A percentile compares a stretch with the other conserved stretches of the same genome.
Conservation (phyloP, 768 basidiomycete genomes). For the Steccherinum ochraceum region DNA sequence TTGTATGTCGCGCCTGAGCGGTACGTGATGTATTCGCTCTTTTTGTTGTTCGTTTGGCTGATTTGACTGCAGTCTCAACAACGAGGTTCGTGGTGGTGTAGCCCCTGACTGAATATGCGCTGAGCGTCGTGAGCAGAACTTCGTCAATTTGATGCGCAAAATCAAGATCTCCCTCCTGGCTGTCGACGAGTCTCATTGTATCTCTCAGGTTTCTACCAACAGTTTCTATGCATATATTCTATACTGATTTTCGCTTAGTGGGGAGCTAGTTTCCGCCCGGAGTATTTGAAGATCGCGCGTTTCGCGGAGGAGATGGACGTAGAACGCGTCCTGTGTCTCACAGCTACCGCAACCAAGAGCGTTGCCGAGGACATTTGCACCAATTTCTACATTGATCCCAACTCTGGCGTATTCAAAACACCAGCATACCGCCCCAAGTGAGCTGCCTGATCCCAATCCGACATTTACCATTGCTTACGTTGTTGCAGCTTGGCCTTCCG, state of each 20-base stretch:
- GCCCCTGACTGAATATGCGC: constrained; percentile 3
- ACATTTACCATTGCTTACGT: no score
- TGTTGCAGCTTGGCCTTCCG: constrained; percentile 28
- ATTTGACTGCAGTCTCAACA: constrained; percentile 31
- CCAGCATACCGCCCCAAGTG: constrained; percentile 40
- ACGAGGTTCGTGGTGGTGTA: constrained; percentile 33
- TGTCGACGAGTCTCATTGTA: constrained; percentile 45
- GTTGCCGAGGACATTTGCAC: constrained; percentile 40
- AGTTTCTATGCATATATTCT: not conserved
- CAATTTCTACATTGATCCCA: constrained; percentile 33
- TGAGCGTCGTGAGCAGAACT: constrained; percentile 12
- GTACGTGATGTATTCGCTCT: constrained; percentile 9
- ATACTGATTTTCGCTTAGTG: constrained; percentile 22
- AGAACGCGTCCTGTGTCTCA: constrained; percentile 38
- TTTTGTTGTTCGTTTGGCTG: not conserved
- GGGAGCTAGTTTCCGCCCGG: constrained; percentile 39
- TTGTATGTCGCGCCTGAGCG: constrained; percentile 44
- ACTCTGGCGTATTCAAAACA: constrained; percentile 34
- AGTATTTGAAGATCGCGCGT: constrained; percentile 34
- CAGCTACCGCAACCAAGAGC: constrained; percentile 37
- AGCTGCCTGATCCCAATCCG: no score
- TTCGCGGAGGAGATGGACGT: constrained; percentile 40
- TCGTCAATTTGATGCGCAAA: constrained; percentile 35
- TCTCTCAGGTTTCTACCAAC: constrained; percentile 28
- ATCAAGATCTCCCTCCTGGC: constrained; percentile 41